Conservation (phyloP, 1,139 yeast species). For the Taphrina flavorubra region DNA sequence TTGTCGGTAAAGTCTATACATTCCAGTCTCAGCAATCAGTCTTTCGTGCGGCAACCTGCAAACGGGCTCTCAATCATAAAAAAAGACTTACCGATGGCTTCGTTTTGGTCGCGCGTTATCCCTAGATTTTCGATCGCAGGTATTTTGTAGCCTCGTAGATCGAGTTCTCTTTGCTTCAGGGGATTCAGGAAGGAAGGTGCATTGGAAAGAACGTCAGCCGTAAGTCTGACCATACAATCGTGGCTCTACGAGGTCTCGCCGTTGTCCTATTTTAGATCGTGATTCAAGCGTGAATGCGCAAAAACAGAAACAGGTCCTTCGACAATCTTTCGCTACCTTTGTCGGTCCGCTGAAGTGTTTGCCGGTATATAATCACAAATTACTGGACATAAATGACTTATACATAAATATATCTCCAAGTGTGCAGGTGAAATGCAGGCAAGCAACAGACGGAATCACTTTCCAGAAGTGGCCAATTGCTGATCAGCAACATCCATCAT, state of each 20-base stretch:
- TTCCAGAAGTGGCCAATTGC: no score
- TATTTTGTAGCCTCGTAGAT: conserved; percentile 55
- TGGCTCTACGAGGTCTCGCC: not conserved
- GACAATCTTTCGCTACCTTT: no score
- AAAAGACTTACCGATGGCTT: conserved; percentile 53
- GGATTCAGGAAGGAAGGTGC: conserved; percentile 63
- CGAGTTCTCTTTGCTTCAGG: conserved; percentile 56
- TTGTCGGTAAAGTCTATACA: conserved; percentile 67
- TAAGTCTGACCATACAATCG: conserved; percentile 49
- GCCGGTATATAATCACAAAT: no score
- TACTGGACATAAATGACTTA: no score
- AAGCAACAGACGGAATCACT: no score
- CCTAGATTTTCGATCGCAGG: conserved; percentile 57
- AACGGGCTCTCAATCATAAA: not conserved
- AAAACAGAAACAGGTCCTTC: no score
- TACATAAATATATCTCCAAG: no score
- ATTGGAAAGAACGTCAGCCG: conserved; percentile 57
- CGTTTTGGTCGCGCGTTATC: conserved; percentile 55
- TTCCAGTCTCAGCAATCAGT: conserved; percentile 10
- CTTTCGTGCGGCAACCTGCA: not conserved
- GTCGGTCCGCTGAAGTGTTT: no score
- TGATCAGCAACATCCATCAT: no score
- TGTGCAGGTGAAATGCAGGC: no score
- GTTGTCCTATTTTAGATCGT: no score
- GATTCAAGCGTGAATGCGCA: no score